Percentiles rank a stretch among this genome's conserved stretches.
Conservation (phyloP, 2,329 filamentous ascomycete species). For the Purpureocillium takamizusanense region DNA sequence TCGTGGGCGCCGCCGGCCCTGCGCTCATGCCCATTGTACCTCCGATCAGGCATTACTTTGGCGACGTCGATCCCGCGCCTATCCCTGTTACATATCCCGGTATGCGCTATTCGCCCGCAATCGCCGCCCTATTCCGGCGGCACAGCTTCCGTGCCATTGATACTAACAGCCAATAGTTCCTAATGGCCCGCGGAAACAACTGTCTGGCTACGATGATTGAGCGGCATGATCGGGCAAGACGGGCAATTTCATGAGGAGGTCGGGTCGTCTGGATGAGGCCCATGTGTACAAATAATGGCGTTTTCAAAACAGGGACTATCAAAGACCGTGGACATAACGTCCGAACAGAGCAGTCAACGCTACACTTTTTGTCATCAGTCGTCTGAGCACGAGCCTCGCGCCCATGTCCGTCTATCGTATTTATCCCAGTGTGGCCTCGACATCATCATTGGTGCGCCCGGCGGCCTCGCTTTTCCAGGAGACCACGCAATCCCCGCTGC, state of each 20-base stretch:
- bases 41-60: conserved; percentile 61
- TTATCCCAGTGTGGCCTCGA: too few species aligned
- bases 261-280: too few species aligned
- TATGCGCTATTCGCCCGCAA: conserved; percentile 32
- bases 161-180: conserved; percentile 34
- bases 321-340: too few species aligned
- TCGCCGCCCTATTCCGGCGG: too few species aligned
- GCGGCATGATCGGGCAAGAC: too few species aligned
- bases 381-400: not conserved
- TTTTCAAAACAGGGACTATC: not conserved
- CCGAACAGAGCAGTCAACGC: not conserved
- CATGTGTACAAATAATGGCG: conserved; percentile 6
- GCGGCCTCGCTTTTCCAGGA: not conserved
- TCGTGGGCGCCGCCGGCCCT: conserved; percentile 67
- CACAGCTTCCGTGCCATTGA: too few species aligned
- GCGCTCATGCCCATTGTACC: conserved; percentile 62
- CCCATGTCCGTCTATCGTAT: too few species aligned
- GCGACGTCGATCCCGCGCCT: conserved; percentile 61
- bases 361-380: conserved; percentile 2
- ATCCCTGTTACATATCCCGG: conserved; percentile 90
- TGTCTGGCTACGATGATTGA: conserved; percentile 51
- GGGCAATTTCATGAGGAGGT: too few species aligned
- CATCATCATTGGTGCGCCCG: too few species aligned
- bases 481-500: not conserved
- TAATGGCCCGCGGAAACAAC: conserved; percentile 46